Evolutionary conservation across 1,284 basidiomycete species (phyloP).

Genomic region (Neotropicomus parvogracilis): DNA sequence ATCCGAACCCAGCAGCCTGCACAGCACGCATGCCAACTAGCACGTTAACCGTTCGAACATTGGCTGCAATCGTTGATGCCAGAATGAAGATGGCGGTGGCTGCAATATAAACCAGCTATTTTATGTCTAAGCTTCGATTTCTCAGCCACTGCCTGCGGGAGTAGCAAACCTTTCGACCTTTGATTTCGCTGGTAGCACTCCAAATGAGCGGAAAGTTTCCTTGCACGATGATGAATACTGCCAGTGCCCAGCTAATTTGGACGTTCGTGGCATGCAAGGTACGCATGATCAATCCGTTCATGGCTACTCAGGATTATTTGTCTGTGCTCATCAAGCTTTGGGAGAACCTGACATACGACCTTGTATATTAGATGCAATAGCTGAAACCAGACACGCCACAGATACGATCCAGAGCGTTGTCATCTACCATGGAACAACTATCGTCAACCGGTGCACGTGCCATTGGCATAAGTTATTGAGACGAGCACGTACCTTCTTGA

Average conservation of each 20-base stretch:
- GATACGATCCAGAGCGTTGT: slow-evolving; percentile 56
- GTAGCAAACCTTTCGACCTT: slow-evolving; percentile 66
- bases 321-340: slow-evolving; percentile 20
- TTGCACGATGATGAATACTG: slow-evolving; percentile 79
- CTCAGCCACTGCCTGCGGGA: not conserved
- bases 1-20: slow-evolving; percentile 59
- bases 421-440: slow-evolving; percentile 37
- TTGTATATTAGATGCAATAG: slow-evolving; percentile 65
- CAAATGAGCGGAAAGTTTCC: slow-evolving; percentile 68
- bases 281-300: slow-evolving; percentile 61
- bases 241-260: slow-evolving; percentile 71
- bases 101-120: slow-evolving; percentile 61
- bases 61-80: slow-evolving; percentile 63
- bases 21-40: slow-evolving; percentile 73
- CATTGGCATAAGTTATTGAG: slow-evolving; percentile 5
- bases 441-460: not conserved
- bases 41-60: slow-evolving; percentile 55
- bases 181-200: slow-evolving; percentile 74
- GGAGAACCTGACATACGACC: slow-evolving; percentile 44
- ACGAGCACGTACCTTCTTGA: slow-evolving; percentile 56
- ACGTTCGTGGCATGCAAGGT: slow-evolving; percentile 63
- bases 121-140: slow-evolving; percentile 2
- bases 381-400: slow-evolving; percentile 62
- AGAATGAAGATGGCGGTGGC: slow-evolving; percentile 59
- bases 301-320: slow-evolving; percentile 40